phyloP scores from a whole-genome alignment of 1,284 basidiomycete species.

The Fomitopsis palustris region DNA sequence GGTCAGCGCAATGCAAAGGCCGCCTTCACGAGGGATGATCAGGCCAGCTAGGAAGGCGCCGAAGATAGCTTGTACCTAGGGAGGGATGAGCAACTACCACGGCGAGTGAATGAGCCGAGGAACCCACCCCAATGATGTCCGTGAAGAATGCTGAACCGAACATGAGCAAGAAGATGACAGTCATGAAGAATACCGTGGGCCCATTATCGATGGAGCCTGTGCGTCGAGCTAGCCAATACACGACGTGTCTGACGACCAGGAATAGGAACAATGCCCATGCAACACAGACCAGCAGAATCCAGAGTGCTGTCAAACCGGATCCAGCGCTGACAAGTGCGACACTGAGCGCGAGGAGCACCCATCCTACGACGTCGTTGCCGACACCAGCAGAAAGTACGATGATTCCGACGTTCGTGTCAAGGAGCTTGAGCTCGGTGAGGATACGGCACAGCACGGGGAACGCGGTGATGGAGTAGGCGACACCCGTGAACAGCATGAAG shows the following conservation, averaged over 20 bases:
- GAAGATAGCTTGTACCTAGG: slow-evolving; percentile 28
- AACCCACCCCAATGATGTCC: slow-evolving; percentile 79
- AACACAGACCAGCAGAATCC: slow-evolving; percentile 55
- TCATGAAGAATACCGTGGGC: slow-evolving; percentile 80
- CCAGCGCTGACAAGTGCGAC: slow-evolving; percentile 64
- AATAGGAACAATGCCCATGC: slow-evolving; percentile 65
- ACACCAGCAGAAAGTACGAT: slow-evolving; percentile 69
- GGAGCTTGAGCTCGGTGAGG: slow-evolving; percentile 36
- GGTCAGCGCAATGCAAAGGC: slow-evolving; percentile 74
- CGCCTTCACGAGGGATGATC: slow-evolving; percentile 86
- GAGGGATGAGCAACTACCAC: neutral
- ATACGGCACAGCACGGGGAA: slow-evolving; percentile 70
- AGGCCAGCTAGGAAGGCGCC: slow-evolving; percentile 85
- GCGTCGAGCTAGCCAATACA: slow-evolving; percentile 57
- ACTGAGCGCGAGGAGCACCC: slow-evolving; percentile 48
- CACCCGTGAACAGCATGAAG: slow-evolving; percentile 69
- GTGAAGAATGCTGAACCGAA: slow-evolving; percentile 84
- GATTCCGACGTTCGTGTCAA: slow-evolving; percentile 66
- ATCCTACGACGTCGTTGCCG: slow-evolving; percentile 62
- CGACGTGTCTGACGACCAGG: slow-evolving; percentile 47
- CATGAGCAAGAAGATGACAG: slow-evolving; percentile 72
- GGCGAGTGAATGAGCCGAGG: slow-evolving; percentile 42
- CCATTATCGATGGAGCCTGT: slow-evolving; percentile 76
- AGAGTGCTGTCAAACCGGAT: slow-evolving; percentile 53
- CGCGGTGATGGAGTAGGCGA: slow-evolving; percentile 62